Base-by-base conservation (phyloP, 1,284 basidiomycete species). In the Tilletia walkeri region DNA sequence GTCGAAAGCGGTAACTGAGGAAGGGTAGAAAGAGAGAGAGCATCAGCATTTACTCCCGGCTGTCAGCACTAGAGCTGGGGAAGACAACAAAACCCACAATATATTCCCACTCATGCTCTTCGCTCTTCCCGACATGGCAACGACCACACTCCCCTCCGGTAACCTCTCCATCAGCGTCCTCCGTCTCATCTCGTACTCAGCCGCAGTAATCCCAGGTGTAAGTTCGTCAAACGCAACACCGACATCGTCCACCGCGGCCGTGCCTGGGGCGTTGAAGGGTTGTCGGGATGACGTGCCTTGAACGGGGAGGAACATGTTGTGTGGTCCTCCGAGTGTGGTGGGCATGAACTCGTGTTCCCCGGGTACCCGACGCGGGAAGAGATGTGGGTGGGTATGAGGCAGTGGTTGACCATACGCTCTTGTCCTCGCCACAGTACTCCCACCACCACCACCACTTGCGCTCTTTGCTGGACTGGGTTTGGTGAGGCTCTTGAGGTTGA, bases 1-100 rank as follows among this genome's bases (percentile, higher is more conserved):
- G 95, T 49, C 95, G 89, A 82, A 93, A 98, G 84, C 94, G 94
- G 87, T 97, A 97, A 84, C 94, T 95, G 75, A 41, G 69, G 18
- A 14, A 61, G 39, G 67, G 4, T 20, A 41, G n/a, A 30, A 30
- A 30, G 24, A 45, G 41, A 14, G 14, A 45, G 41, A 45, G 14
- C 9, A 9, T 7, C 41, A 45, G 41, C 41, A 45, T 45, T 45
- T 3, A 45, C 9, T 45, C 41, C 41, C 14, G 41, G 14, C 41
- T 45, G 41, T 9, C 41, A 9, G 41, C 68, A 45, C 41, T 9
- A 45, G 6, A 14, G 9, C 14, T 14, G 6, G 41, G 41, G 41
- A 14, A 14, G 9, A 45, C 41, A 45, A 45, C 1, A 45, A 38
- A 24, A 50, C 70, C 73, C 76, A 81, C 61, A 82, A 80, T 65